Percentiles rank a stretch among this genome's conserved stretches.
phyloP scores from a whole-genome alignment of 441 rosid genomes.

The Breynia disticha region DNA sequence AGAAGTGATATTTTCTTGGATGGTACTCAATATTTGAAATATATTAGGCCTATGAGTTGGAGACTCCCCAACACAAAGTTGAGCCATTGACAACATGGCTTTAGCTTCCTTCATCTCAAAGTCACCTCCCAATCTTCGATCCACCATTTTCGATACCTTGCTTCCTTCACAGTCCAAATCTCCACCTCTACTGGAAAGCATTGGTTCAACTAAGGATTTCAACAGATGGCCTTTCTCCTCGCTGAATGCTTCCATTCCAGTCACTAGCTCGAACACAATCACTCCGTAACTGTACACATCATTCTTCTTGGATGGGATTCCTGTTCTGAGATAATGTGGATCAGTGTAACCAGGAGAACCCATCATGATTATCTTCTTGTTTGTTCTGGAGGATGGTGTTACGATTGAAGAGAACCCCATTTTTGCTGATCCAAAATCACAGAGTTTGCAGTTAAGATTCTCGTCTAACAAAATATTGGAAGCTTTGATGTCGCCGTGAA shows the following conservation, averaged over 20 bases:
- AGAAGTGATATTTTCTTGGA: conserved; percentile 32
- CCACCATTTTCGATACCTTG: conserved; percentile 37
- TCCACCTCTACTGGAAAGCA: conserved; percentile 12
- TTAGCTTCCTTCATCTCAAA: conserved; percentile 47
- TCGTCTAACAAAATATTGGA: conserved; percentile 74
- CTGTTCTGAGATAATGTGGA: conserved; percentile 68
- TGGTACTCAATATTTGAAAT: conserved; percentile 30
- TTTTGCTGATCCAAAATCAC: conserved; percentile 78
- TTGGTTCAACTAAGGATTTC: conserved; percentile 30
- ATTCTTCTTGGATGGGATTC: conserved; percentile 71
- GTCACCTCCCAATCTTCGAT: conserved; percentile 38
- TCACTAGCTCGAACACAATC: conserved; percentile 53
- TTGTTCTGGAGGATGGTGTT: conserved; percentile 19
- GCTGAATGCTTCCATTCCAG: conserved; percentile 63
- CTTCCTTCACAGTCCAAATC: conserved; percentile 10
- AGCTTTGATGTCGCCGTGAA: conserved; percentile 74
- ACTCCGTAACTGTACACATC: conserved; percentile 80
- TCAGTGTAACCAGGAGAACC: conserved; percentile 93
- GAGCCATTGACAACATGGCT: conserved; percentile 41
- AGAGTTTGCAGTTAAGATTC: conserved; percentile 53
- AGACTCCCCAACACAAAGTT: conserved; percentile 37
- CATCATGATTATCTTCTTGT: conserved; percentile 39
- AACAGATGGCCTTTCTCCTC: conserved; percentile 44
- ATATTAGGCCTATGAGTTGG: conserved; percentile 55
- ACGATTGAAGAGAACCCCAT: conserved; percentile 71